These are phyloP conservation scores for Cyclotella kingstonii DNA, from an alignment of 108 stramenopile genomes.

Conservation along the genomic window DNA sequence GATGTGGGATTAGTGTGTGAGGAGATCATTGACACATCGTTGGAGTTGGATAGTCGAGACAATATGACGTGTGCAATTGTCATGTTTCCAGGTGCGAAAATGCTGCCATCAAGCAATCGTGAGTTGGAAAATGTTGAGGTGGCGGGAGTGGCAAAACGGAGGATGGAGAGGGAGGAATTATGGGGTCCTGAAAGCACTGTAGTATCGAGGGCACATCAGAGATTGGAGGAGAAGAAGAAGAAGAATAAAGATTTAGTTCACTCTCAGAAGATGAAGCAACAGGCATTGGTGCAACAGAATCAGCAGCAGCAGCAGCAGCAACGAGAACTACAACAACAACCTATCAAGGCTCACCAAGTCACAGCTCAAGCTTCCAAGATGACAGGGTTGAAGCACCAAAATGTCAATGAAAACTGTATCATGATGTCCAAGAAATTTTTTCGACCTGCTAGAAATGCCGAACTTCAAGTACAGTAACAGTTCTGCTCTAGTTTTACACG, in stretches of 20 bases:
- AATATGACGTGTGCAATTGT: conserved; percentile 74
- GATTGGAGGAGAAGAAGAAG: conserved; percentile 30
- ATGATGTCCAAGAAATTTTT: not conserved
- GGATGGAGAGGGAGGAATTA: conserved; percentile 29
- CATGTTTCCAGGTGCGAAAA: conserved; percentile 30
- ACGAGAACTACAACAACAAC: not conserved
- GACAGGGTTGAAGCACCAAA: not conserved
- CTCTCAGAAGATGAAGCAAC: not conserved
- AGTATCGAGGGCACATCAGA: conserved; percentile 20
- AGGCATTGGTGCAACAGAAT: not conserved
- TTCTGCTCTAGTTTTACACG: not conserved
- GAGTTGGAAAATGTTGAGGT: not conserved
- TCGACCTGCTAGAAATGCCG: not conserved
- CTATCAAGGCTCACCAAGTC: not conserved
- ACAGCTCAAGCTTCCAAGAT: not conserved
- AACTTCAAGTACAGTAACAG: conserved; percentile 1
- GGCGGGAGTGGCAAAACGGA: conserved; percentile 27
- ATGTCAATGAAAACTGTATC: not conserved
- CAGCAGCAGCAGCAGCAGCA: not conserved
- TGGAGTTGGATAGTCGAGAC: conserved; percentile 77
- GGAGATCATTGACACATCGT: conserved; percentile 69
- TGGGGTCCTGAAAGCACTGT: conserved; percentile 34
- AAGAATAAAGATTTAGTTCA: conserved; percentile 4
- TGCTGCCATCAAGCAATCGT: not conserved
- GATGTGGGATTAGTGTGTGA: conserved; percentile 83